Percentiles rank a stretch among this genome's conserved stretches.
phyloP scores from a whole-genome alignment of 305 asterid species.

The Fraxinus dipetala region DNA sequence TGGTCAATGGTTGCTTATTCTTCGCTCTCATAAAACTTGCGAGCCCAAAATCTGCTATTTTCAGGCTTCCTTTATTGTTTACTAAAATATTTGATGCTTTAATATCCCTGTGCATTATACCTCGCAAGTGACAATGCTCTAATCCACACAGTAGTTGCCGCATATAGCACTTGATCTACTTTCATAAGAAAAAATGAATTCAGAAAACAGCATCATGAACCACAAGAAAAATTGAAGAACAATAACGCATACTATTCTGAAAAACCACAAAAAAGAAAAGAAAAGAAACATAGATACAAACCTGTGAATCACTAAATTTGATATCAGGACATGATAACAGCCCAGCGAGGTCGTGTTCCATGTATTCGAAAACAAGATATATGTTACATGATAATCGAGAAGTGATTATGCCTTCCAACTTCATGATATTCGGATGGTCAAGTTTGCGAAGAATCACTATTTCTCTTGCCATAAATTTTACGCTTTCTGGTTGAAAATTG shows the following conservation, averaged over 20 bases:
- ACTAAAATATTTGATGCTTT: constrained; percentile 77
- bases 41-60: constrained; percentile 86
- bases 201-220: neutral
- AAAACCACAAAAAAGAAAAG: neutral
- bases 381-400: constrained; percentile 67
- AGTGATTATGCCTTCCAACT: constrained; percentile 78
- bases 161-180: constrained; percentile 77
- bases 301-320: constrained; percentile 85
- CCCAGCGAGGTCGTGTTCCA: constrained; percentile 94
- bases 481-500: constrained; percentile 85
- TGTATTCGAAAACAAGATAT: constrained; percentile 83
- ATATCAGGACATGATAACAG: constrained; percentile 65
- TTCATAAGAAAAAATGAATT: constrained; percentile 18
- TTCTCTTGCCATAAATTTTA: constrained; percentile 85
- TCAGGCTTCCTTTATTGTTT: constrained; percentile 68
- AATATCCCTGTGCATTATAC: constrained; percentile 81
- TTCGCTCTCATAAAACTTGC: constrained; percentile 54
- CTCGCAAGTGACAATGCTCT: constrained; percentile 79
- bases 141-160: constrained; percentile 64
- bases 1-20: constrained; percentile 61
- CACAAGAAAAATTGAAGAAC: neutral
- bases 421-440: constrained; percentile 85
- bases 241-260: neutral
- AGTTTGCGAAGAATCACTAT: constrained; percentile 71
- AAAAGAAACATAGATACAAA: constrained; percentile 9